Conservation (phyloP, 345 rosid genomes). For the Eucalyptus camaldulensis region DNA sequence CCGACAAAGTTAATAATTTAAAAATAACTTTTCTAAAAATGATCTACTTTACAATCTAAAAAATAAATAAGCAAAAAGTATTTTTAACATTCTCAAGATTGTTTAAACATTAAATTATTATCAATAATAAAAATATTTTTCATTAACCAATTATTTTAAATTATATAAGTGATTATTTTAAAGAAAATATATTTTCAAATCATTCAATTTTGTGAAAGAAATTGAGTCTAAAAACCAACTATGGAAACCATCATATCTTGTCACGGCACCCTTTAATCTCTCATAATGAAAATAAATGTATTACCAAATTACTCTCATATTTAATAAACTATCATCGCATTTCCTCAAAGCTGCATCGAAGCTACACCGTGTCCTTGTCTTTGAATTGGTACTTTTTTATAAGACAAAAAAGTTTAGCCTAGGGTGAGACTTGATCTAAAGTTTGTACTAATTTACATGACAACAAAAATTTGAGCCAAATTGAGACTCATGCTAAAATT, state of each 20-base stretch:
- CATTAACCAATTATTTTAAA: too few relatives aligned
- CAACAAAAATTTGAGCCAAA: not conserved
- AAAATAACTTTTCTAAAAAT: not conserved
- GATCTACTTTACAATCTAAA: too few relatives aligned
- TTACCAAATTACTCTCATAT: not conserved
- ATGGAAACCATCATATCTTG: not conserved
- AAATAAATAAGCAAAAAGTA: too few relatives aligned
- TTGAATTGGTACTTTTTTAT: not conserved
- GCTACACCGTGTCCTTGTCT: not conserved
- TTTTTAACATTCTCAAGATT: too few relatives aligned
- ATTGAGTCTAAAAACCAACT: accelerated
- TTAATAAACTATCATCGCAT: not conserved
- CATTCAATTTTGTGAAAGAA: too few relatives aligned
- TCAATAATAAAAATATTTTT: too few relatives aligned
- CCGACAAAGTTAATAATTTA: too few relatives aligned
- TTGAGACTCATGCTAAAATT: not conserved
- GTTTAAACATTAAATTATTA: too few relatives aligned
- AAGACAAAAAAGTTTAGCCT: too few relatives aligned
- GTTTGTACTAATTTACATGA: accelerated
- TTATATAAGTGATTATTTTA: too few relatives aligned
- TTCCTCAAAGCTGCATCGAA: not conserved
- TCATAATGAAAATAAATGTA: not conserved
- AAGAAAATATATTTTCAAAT: too few relatives aligned
- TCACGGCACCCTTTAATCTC: not conserved
- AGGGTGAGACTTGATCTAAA: accelerated